Base-by-base conservation (phyloP, 495 filamentous ascomycete genomes). In the Durotheca rogersii region DNA sequence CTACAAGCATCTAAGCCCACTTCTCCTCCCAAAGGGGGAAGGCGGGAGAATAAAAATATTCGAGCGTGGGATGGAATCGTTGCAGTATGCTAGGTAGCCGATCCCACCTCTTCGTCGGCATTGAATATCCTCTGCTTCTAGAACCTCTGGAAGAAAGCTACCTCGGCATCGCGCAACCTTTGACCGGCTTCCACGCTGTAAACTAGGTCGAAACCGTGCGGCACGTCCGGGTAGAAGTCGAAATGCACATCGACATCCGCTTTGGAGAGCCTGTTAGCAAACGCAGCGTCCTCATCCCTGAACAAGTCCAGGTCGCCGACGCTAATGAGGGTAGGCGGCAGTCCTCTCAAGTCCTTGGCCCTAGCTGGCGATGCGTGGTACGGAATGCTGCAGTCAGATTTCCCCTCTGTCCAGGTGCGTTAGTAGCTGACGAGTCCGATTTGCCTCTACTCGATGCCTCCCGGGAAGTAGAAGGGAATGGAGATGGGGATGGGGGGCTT, bases 161-260 rank as follows among this genome's bases (percentile, higher is more conserved):
- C 45, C 19, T 48, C 45, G 6, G 38, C 20, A 1, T 48, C 21
- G 25, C 45, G 38, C 25, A 48, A 18, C n/a, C 31, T 27, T 1
- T 38, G 21, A 3, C 34, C 36, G 4, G 39, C n/a, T 16, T 21
- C 31, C 31, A 35, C 61, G 6, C 53, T 3, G 14, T 33, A 35
- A 0, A 20, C 7, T 1, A 11, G 21, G 1, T 78, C 74, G 51
- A 73, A 80, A 0, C 61, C 72, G 62, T 80, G 77, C 27, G 67
- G 72, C 7, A 69, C 64, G 0, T 78, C 79, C 0, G 71, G 65
- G 58, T 74, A 81, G 21, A 81, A 58, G 57, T 79, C 75, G 16
- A 81, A 60, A 52, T 82, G 77, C 1, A 72, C 67, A 2, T 64
- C 51, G 2, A 73, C 69, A 17, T 69, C 72, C 14, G 51, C 56